Evolutionary conservation across 2,329 filamentous ascomycete species (phyloP).

Genomic region (Alternaria longipes): DNA sequence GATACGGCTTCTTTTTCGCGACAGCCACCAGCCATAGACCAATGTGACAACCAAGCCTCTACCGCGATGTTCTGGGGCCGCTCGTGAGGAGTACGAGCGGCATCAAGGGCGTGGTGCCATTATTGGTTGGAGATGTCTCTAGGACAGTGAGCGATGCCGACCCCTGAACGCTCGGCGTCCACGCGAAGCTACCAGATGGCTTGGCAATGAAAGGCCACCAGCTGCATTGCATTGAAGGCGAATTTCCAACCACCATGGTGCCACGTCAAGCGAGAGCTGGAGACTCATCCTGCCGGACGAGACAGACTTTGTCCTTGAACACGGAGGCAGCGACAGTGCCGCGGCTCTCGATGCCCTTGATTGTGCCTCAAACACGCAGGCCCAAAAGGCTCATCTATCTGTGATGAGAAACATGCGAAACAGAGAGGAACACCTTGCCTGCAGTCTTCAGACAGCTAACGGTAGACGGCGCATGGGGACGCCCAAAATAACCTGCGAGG

Average conservation of each 20-base stretch:
- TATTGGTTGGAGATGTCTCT: constrained; percentile 11
- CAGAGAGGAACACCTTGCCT: constrained; percentile 16
- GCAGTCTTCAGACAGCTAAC: constrained; percentile 31
- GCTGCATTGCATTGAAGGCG: constrained; percentile 21
- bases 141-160: constrained; percentile 13
- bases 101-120: constrained; percentile 10
- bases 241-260: constrained; percentile 24
- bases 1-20: constrained; percentile 3
- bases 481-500: constrained; percentile 35
- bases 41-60: constrained; percentile 25
- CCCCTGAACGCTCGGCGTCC: constrained; percentile 15
- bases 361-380: constrained; percentile 1
- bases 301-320: not conserved
- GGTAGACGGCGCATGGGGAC: constrained; percentile 29
- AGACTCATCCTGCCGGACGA: not conserved
- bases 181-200: constrained; percentile 17
- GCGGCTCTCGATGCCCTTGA: not conserved
- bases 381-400: constrained; percentile 1
- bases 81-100: constrained; percentile 14
- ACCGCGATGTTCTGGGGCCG: constrained; percentile 17
- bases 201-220: constrained; percentile 24
- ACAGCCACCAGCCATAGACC: constrained; percentile 12
- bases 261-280: constrained; percentile 20
- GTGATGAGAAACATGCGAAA: constrained; percentile 30
- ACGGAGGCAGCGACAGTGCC: not conserved